Evolutionary conservation across 495 filamentous ascomycete species (phyloP).

Genomic region (Talaromyces liani): DNA sequence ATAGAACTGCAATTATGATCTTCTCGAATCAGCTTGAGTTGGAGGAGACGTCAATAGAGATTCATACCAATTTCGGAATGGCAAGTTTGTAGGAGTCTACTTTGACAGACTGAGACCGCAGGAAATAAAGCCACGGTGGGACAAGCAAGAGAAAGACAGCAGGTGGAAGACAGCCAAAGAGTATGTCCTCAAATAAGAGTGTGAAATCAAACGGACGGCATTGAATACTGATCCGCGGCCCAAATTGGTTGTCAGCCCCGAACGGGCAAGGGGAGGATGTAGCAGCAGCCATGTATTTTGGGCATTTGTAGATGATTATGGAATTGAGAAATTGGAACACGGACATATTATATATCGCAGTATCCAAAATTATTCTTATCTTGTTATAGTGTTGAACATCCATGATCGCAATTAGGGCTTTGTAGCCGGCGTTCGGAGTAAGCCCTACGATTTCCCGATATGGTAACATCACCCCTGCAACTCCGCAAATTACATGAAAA

Average conservation of each 20-base stretch:
- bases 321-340: background rate
- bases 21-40: background rate
- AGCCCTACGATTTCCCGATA: background rate
- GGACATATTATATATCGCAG: background rate
- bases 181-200: slow-evolving; percentile 26
- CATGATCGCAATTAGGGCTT: background rate
- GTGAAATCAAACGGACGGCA: slow-evolving; percentile 32
- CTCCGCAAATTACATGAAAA: background rate
- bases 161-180: slow-evolving; percentile 22
- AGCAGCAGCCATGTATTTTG: background rate
- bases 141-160: slow-evolving; percentile 20
- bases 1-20: slow-evolving; percentile 6
- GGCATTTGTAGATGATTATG: background rate
- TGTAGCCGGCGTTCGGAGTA: background rate
- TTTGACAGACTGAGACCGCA: slow-evolving; percentile 20
- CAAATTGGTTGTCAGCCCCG: slow-evolving; percentile 21
- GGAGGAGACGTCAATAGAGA: background rate
- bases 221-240: slow-evolving; percentile 17
- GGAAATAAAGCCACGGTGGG: slow-evolving; percentile 14
- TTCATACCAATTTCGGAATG: slow-evolving; percentile 18
- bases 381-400: background rate
- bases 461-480: background rate
- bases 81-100: slow-evolving; percentile 20
- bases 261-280: background rate
- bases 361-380: background rate